Percentiles rank a stretch among this genome's conserved stretches.
These are phyloP conservation scores for Pseudocercospora fijiensis DNA, from an alignment of 2,329 filamentous ascomycete species.

Conservation along the genomic window DNA sequence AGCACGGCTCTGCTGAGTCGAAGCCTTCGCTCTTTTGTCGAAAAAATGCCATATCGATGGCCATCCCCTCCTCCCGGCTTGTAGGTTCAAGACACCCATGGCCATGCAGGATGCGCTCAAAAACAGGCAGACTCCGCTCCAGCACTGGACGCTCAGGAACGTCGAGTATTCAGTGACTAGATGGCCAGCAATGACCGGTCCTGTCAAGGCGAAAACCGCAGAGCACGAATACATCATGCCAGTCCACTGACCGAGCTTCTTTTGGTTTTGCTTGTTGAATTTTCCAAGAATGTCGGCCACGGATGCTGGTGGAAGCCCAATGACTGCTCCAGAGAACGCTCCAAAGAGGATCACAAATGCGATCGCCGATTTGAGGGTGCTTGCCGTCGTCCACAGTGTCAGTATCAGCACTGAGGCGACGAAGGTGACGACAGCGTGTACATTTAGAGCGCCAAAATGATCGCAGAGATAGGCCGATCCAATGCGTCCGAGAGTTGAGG, in stretches of 20 bases:
- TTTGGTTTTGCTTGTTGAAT: conserved; percentile 31
- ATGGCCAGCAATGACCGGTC: conserved; percentile 50
- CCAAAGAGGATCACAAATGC: conserved; percentile 53
- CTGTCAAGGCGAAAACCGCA: conserved; percentile 47
- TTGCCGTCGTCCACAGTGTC: conserved; percentile 46
- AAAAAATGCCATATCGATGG: background rate
- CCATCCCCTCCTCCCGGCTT: background rate
- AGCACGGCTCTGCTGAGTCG: background rate
- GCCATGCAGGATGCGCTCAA: conserved; percentile 46
- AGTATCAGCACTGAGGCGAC: conserved; percentile 46
- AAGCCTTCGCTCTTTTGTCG: background rate
- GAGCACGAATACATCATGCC: conserved; percentile 55
- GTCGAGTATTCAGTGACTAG: conserved; percentile 44
- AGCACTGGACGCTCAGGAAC: conserved; percentile 50
- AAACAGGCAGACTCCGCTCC: conserved; percentile 47
- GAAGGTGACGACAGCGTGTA: conserved; percentile 47
- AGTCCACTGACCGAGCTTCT: conserved; percentile 52
- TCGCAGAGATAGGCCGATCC: conserved; percentile 48
- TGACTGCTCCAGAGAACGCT: conserved; percentile 50
- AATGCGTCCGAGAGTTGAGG: conserved; percentile 49
- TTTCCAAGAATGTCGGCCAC: conserved; percentile 48
- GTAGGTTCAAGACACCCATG: conserved; percentile 23
- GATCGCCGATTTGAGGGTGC: conserved; percentile 42
- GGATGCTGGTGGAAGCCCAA: conserved; percentile 52
- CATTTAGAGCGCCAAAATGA: conserved; percentile 46